These are phyloP conservation scores for Lentinus brumalis DNA, from an alignment of 768 basidiomycete species.

Conservation along the genomic window DNA sequence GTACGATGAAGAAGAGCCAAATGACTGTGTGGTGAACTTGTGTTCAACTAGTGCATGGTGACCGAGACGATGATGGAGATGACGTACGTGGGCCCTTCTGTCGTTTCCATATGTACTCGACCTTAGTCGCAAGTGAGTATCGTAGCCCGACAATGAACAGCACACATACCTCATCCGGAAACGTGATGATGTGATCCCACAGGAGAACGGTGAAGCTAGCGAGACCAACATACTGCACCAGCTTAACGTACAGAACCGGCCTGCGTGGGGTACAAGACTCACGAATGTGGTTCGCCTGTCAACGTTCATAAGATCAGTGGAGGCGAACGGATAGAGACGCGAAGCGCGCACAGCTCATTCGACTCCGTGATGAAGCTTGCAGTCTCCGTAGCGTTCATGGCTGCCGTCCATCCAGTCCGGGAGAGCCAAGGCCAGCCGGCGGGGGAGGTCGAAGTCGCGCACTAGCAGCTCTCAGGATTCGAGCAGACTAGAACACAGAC, in stretches of 20 bases:
- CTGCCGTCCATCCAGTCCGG: constrained; percentile 7
- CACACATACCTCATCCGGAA: constrained; percentile 44
- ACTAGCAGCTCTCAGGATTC: background rate
- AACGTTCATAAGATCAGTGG: background rate
- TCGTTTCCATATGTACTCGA: constrained; percentile 56
- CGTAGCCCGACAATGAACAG: background rate
- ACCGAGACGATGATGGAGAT: too few species aligned
- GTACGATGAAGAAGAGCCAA: constrained; percentile 41
- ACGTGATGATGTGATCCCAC: constrained; percentile 60
- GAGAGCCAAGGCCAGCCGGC: background rate
- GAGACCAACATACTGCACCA: constrained; percentile 50
- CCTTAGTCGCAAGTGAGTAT: constrained; percentile 25
- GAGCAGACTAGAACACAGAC: background rate
- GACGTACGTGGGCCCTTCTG: constrained; percentile 47
- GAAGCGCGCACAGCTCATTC: constrained; percentile 3
- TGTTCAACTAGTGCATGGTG: too few species aligned
- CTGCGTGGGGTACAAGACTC: background rate
- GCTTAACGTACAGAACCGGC: background rate
- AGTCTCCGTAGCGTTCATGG: constrained; percentile 5
- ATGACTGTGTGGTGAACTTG: constrained; percentile 25
- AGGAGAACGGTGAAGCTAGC: constrained; percentile 52
- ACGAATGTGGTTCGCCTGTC: constrained; percentile 15
- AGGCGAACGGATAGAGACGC: background rate
- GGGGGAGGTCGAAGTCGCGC: background rate
- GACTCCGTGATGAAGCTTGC: constrained; percentile 1